Evolutionary conservation across 1,284 basidiomycete species (phyloP).

Genomic region (Exobasidium rhododendri): DNA sequence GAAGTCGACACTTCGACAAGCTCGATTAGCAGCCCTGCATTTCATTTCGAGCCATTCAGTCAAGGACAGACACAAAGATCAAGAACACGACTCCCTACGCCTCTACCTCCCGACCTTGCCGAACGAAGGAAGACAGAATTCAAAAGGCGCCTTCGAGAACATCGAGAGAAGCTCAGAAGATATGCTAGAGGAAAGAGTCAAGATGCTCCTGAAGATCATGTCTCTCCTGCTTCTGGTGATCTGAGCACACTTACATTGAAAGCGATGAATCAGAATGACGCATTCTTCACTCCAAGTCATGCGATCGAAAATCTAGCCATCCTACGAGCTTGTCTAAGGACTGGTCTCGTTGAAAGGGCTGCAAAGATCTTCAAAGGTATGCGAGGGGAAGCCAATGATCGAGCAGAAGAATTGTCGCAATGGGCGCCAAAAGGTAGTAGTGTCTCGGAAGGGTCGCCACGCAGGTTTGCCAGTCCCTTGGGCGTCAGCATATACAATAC

Average conservation of each 20-base stretch:
- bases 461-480: constrained; percentile 22
- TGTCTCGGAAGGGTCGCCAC: background rate
- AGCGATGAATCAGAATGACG: constrained; percentile 29
- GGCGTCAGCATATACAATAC: constrained; percentile 45
- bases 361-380: constrained; percentile 43
- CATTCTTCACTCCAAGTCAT: constrained; percentile 37
- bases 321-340: constrained; percentile 47
- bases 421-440: constrained; percentile 5
- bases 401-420: background rate
- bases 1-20: background rate
- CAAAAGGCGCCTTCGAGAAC: background rate
- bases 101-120: background rate
- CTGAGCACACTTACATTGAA: constrained; percentile 14
- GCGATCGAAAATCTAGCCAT: constrained; percentile 40
- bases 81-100: background rate
- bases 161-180: background rate
- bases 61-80: background rate
- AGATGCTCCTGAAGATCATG: background rate
- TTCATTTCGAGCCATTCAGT: background rate
- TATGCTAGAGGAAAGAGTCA: background rate
- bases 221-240: background rate
- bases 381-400: constrained; percentile 26
- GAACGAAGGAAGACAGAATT: background rate
- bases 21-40: background rate
- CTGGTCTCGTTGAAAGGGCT: constrained; percentile 44